A percentile compares a stretch with the other conserved stretches of the same genome.
These are phyloP conservation scores for Piloderma croceum DNA, from an alignment of 768 basidiomycete species.

Conservation along the genomic window DNA sequence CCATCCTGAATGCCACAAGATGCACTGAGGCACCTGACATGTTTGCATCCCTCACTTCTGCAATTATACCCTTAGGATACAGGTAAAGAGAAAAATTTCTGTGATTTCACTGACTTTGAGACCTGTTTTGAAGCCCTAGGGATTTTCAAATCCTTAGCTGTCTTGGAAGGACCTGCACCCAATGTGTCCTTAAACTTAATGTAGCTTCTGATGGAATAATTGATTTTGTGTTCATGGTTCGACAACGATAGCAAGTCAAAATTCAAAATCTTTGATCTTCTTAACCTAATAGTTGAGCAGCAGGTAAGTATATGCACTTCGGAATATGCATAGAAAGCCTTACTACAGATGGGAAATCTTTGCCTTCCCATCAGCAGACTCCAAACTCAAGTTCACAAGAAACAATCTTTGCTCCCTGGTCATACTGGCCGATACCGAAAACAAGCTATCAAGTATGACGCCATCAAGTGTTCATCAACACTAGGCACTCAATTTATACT, in stretches of 20 bases:
- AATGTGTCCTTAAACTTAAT: slow-evolving; percentile 65
- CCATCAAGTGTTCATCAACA: too few species aligned
- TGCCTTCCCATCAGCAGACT: slow-evolving; percentile 71
- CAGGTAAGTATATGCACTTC: neutral
- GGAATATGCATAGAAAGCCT: slow-evolving; percentile 7
- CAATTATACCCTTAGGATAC: too few species aligned
- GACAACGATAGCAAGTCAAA: slow-evolving; percentile 56
- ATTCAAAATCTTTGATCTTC: too few species aligned
- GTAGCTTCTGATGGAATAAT: slow-evolving; percentile 68
- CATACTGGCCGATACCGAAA: too few species aligned
- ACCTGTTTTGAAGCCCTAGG: slow-evolving; percentile 59
- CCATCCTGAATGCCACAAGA: too few species aligned
- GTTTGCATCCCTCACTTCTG: too few species aligned
- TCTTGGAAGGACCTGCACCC: slow-evolving; percentile 52
- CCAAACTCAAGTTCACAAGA: too few species aligned
- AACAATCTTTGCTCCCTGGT: too few species aligned
- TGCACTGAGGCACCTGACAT: too few species aligned
- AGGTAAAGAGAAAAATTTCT: too few species aligned
- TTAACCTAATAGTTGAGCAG: slow-evolving; percentile 38
- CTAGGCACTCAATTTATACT: too few species aligned
- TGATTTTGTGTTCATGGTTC: slow-evolving; percentile 67
- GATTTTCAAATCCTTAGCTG: slow-evolving; percentile 51
- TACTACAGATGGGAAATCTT: slow-evolving; percentile 54
- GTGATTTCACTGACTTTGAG: slow-evolving; percentile 47
- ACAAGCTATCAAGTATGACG: too few species aligned